phyloP scores from a whole-genome alignment of 2,329 filamentous ascomycete genomes.

The Cladophialophora immunda region DNA sequence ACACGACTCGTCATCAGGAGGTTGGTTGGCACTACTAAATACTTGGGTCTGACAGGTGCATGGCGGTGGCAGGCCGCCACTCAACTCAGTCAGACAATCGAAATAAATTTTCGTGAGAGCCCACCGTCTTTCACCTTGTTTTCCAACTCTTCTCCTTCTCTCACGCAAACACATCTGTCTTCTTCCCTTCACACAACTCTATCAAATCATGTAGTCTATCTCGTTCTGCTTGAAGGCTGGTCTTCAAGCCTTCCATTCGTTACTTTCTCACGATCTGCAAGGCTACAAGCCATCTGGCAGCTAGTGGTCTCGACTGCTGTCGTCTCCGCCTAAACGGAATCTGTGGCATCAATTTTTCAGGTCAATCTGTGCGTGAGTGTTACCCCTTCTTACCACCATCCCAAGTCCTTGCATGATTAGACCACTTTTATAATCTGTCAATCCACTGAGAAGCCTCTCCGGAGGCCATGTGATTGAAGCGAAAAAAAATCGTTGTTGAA shows the following conservation, averaged over 20 bases:
- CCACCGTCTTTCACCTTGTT: neutral
- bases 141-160: slow-evolving; percentile 6
- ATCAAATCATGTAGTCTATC: slow-evolving; percentile 30
- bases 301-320: too few species aligned
- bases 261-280: neutral
- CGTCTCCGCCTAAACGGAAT: too few species aligned
- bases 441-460: slow-evolving; percentile 72
- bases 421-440: slow-evolving; percentile 75
- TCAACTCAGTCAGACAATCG: slow-evolving; percentile 10
- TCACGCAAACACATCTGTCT: neutral
- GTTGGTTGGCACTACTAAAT: slow-evolving; percentile 9
- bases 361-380: neutral
- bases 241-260: slow-evolving; percentile 28
- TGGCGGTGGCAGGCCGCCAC: neutral
- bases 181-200: neutral
- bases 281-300: neutral
- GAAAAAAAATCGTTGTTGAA: slow-evolving; percentile 57
- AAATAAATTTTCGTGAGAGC: slow-evolving; percentile 14
- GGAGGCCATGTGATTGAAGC: slow-evolving; percentile 56
- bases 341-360: neutral
- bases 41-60: slow-evolving; percentile 4
- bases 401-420: slow-evolving; percentile 66
- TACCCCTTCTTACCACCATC: neutral
- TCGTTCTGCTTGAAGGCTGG: slow-evolving; percentile 29
- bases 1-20: neutral